These are phyloP conservation scores for Ramaria rubella DNA, from an alignment of 768 basidiomycete genomes.

Conservation along the genomic window DNA sequence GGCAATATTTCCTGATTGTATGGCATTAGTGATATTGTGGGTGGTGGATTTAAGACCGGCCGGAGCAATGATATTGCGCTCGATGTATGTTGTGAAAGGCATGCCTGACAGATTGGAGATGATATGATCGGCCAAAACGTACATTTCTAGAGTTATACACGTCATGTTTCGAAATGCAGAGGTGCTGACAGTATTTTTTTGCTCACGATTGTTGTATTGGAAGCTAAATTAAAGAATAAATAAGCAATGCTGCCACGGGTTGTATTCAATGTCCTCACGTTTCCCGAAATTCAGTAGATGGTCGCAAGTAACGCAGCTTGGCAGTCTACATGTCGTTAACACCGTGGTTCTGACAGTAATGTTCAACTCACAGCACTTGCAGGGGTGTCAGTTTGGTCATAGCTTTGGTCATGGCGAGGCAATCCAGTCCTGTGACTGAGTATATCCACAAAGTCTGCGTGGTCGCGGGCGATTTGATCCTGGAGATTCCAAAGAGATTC, in stretches of 20 bases:
- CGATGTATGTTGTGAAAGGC: slow-evolving; percentile 34
- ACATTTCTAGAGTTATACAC: not conserved
- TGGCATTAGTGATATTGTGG: slow-evolving; percentile 29
- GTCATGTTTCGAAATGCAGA: not conserved
- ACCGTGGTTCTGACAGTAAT: not conserved
- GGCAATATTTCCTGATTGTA: slow-evolving; percentile 20
- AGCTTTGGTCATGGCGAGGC: slow-evolving; percentile 30
- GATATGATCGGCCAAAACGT: slow-evolving; percentile 14
- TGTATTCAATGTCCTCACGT: not conserved
- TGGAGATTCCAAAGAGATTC: slow-evolving; percentile 34
- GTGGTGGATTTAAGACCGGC: slow-evolving; percentile 38
- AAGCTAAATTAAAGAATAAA: not conserved
- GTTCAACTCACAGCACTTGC: slow-evolving; percentile 15
- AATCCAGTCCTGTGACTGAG: slow-evolving; percentile 38
- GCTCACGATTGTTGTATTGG: slow-evolving; percentile 6
- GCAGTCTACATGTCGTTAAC: not conserved
- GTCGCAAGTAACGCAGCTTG: not conserved
- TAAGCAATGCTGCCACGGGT: not conserved
- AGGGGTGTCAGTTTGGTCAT: slow-evolving; percentile 23
- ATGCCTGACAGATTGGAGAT: slow-evolving; percentile 28
- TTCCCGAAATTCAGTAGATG: slow-evolving; percentile 4
- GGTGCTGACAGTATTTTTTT: not conserved
- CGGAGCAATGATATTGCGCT: slow-evolving; percentile 35
- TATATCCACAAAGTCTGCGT: slow-evolving; percentile 32
- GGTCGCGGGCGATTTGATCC: slow-evolving; percentile 34